Percentiles rank a stretch among this genome's conserved stretches.
Evolutionary conservation across 305 asterid genomes (phyloP).

Genomic region (Rubia peregrina): DNA sequence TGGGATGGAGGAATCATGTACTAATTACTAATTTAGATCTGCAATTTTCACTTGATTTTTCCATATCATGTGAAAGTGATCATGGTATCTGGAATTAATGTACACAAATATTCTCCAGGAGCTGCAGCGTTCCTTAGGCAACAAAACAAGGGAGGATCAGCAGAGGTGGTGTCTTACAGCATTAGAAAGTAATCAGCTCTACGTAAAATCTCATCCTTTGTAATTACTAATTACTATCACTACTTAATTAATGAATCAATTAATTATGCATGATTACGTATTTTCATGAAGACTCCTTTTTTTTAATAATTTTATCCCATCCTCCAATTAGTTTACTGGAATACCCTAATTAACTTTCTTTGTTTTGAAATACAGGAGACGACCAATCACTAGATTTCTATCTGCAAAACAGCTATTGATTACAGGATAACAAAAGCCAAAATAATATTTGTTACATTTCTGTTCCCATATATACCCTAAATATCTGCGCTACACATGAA

Average conservation of each 20-base stretch:
- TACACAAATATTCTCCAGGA: not conserved
- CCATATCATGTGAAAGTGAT: no score
- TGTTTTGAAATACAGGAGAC: not conserved
- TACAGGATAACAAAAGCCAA: not conserved
- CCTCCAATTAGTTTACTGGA: no score
- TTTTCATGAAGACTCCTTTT: no score
- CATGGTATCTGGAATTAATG: no score
- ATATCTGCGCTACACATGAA: no score
- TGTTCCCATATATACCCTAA: no score
- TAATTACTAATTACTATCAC: not conserved
- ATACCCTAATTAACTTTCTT: not conserved
- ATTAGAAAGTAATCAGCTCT: not conserved
- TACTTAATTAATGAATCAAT: not conserved
- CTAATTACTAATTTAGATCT: no score
- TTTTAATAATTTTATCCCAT: no score
- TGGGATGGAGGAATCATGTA: no score
- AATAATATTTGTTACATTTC: no score
- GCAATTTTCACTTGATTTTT: no score
- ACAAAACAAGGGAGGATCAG: not conserved
- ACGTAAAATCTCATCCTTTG: not conserved
- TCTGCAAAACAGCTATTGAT: not conserved
- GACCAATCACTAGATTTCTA: not conserved
- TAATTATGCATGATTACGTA: no score
- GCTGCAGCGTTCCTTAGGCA: not conserved
- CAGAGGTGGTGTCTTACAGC: constrained; percentile 4